These are phyloP conservation scores for Rhizophagus sp. DNA, from an alignment of 192 early-diverging fungal genomes.

Conservation along the genomic window DNA sequence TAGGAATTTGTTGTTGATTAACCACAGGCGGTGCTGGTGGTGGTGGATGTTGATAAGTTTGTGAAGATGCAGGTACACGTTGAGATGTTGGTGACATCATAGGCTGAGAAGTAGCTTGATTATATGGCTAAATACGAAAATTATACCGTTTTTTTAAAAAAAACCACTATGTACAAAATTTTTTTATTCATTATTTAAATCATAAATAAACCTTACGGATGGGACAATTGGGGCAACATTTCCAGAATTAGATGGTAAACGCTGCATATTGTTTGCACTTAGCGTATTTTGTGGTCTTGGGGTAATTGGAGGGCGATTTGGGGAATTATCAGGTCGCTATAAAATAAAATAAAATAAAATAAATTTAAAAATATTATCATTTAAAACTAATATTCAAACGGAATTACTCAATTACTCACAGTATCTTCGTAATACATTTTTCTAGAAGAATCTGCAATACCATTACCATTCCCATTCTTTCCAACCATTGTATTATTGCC, in stretches of 20 bases:
- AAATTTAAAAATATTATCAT: neutral
- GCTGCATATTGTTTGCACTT: slow-evolving; percentile 36
- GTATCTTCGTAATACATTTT: slow-evolving; percentile 24
- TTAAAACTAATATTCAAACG: neutral
- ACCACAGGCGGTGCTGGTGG: neutral
- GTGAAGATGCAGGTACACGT: slow-evolving; percentile 3
- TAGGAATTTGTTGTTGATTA: slow-evolving; percentile 8
- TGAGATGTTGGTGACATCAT: neutral
- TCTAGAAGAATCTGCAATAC: neutral
- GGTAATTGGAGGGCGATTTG: slow-evolving; percentile 35
- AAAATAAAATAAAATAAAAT: neutral
- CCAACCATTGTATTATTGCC: neutral
- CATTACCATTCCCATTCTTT: neutral
- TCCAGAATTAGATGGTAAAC: neutral
- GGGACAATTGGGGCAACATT: neutral
- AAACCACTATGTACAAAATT: neutral
- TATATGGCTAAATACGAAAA: neutral
- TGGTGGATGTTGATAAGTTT: slow-evolving; percentile 16
- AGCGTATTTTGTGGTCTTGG: slow-evolving; percentile 41
- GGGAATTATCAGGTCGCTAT: slow-evolving; percentile 33
- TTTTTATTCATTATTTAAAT: neutral
- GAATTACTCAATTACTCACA: neutral
- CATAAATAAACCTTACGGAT: neutral
- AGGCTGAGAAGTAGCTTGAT: neutral
- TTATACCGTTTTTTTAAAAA: neutral